Conservation (phyloP, 2,329 filamentous ascomycete genomes). For the Lachnellula willkommii region DNA sequence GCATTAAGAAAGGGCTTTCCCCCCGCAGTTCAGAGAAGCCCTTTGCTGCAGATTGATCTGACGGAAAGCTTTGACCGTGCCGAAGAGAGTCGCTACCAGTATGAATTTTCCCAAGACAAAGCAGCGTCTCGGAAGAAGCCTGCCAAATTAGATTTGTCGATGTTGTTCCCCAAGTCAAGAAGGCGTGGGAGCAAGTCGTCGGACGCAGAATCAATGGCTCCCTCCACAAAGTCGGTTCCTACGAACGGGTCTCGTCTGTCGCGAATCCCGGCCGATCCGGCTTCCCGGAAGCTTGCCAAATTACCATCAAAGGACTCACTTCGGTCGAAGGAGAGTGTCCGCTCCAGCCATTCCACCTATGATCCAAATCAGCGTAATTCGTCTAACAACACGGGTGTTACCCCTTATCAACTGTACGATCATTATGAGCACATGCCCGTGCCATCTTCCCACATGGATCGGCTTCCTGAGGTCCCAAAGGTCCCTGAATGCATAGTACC, state of each 20-base stretch:
- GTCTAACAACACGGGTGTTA: conserved; percentile 7
- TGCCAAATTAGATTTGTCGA: conserved; percentile 26
- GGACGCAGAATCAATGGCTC: conserved; percentile 8
- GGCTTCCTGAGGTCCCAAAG: conserved; percentile 23
- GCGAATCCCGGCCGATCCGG: conserved; percentile 2
- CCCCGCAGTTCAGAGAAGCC: conserved; percentile 26
- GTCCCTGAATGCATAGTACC: conserved; percentile 8
- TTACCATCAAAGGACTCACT: conserved; percentile 26
- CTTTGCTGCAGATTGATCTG: conserved; percentile 22
- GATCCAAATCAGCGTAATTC: conserved; percentile 11
- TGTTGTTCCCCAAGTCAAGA: conserved; percentile 25
- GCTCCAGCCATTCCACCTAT: conserved; percentile 15
- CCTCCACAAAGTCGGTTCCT: conserved; percentile 17
- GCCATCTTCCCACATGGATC: conserved; percentile 19
- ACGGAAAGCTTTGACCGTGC: conserved; percentile 18
- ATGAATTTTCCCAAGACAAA: conserved; percentile 6
- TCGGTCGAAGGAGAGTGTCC: conserved; percentile 21
- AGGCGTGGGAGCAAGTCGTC: conserved; percentile 14
- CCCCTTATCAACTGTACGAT: conserved; percentile 21
- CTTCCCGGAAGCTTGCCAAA: conserved; percentile 21
- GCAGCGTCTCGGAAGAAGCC: conserved; percentile 25
- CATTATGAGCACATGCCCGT: conserved; percentile 24
- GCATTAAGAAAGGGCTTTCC: conserved; percentile 34
- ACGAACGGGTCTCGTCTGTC: conserved; percentile 14
- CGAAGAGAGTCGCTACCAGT: not conserved